Evolutionary conservation across 1,284 basidiomycete species (phyloP), one percentile per base, ranked within the genome.

Genomic region (Tausonia pullulans): DNA sequence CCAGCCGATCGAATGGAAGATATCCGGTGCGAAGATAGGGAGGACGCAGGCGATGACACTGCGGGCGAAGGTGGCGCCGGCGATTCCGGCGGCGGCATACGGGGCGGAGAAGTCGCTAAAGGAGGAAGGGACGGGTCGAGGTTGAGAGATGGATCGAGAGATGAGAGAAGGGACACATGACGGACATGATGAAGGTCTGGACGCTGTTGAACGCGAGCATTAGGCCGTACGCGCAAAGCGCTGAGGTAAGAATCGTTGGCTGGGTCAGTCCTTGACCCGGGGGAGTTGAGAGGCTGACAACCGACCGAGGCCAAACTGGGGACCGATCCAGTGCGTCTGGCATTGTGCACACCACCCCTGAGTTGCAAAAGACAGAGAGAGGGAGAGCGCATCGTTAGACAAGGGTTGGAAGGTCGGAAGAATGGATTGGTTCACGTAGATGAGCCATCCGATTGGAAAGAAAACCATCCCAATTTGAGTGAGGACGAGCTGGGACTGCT

Each of bases 121-220:
- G 27, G 27, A 27, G 27, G 27, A 27, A 27, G 27, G 27, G 27
- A 27, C 27, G 27, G 27, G 27, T 27, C 27, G 27, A 27, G 27
- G 27, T 27, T 27, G 27, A 27, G 27, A 27, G 27, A 27, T 27
- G 27, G 27, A 27, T 27, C 27, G 27, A 27, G 27, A 27, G 27
- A 27, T 27, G 27, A 27, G 27, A 27, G 27, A 27, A 27, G 27
- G 27, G 27, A 27, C 27, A 27, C 27, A 27, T 27, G 27, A 27
- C 27, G 27, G 27, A 27, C 27, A 80, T 76, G 27, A 79, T 69
- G 65, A 74, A 79, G 56, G 70, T 71, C 51, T 75, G 75, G 58
- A 79, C 74, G 4, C 71, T 71, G 67, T 79, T 77, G 73, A 79
- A 79, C 9, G 75, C 74, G 44, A 79, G 67, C 70, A 78, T 78